Conservation (phyloP, 495 filamentous ascomycete genomes). For the Podospora comata region DNA sequence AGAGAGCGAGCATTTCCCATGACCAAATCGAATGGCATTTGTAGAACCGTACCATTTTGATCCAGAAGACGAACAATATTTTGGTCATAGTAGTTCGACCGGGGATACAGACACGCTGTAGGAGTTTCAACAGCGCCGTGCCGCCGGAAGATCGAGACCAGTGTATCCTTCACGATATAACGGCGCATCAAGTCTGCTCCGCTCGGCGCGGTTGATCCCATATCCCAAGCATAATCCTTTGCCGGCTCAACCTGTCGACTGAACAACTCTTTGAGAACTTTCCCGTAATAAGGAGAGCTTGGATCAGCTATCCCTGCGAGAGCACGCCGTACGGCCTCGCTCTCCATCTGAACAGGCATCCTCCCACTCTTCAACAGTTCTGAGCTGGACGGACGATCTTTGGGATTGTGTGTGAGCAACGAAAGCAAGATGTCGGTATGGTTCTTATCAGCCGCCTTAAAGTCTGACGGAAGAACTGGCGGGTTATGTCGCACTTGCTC, state of each 20-base stretch:
- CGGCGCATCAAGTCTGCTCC: slow-evolving; percentile 66
- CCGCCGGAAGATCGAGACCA: slow-evolving; percentile 78
- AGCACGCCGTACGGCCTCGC: slow-evolving; percentile 79
- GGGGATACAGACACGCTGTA: slow-evolving; percentile 73
- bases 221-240: slow-evolving; percentile 86
- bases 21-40: slow-evolving; percentile 88
- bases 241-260: slow-evolving; percentile 65
- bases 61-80: slow-evolving; percentile 74
- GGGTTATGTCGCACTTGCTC: slow-evolving; percentile 65
- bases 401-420: slow-evolving; percentile 75
- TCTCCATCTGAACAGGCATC: slow-evolving; percentile 85
- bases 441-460: slow-evolving; percentile 69
- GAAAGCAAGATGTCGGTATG: slow-evolving; percentile 73
- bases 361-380: slow-evolving; percentile 86
- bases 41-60: slow-evolving; percentile 75
- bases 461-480: slow-evolving; percentile 67
- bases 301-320: slow-evolving; percentile 77
- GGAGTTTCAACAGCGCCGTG: slow-evolving; percentile 86
- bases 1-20: slow-evolving; percentile 82
- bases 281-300: slow-evolving; percentile 82
- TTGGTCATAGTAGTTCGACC: slow-evolving; percentile 67
- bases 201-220: slow-evolving; percentile 51
- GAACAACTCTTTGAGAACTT: slow-evolving; percentile 83
- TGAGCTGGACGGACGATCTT: slow-evolving; percentile 74
- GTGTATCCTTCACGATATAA: slow-evolving; percentile 67